Evolutionary conservation across 2,329 filamentous ascomycete genomes (phyloP).

Genomic region (Claviceps sp.): DNA sequence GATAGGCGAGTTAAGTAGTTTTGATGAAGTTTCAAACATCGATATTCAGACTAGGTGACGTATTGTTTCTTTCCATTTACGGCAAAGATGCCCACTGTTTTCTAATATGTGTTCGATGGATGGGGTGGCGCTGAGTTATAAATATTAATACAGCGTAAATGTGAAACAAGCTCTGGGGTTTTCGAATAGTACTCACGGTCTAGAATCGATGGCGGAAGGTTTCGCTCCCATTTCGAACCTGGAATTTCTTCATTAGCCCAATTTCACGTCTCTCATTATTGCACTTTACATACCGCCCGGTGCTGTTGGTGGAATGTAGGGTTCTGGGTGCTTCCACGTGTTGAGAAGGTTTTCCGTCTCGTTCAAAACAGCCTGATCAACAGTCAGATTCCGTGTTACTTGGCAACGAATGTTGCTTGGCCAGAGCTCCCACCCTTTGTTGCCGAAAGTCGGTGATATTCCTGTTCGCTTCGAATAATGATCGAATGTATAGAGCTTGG

Average conservation of each 20-base stretch:
- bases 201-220: conserved; percentile 66
- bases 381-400: background rate
- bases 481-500: conserved; percentile 90
- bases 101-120: conserved; percentile 2
- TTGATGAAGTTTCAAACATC: background rate
- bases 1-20: background rate
- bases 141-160: background rate
- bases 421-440: conserved; percentile 51
- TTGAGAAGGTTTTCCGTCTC: conserved; percentile 82
- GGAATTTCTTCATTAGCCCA: conserved; percentile 7
- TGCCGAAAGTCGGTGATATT: conserved; percentile 72
- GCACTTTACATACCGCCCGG: conserved; percentile 61
- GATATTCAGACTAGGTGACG: background rate
- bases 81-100: too few relatives aligned
- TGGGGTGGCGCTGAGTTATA: conserved; percentile 14
- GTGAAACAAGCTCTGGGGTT: background rate
- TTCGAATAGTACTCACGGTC: conserved; percentile 50
- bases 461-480: conserved; percentile 87
- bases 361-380: conserved; percentile 58
- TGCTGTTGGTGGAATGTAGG: conserved; percentile 77
- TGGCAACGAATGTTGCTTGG: background rate
- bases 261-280: background rate
- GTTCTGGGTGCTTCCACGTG: conserved; percentile 96
- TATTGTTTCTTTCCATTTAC: background rate
- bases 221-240: conserved; percentile 96